Percentiles rank a stretch among this genome's conserved stretches.
phyloP scores from a whole-genome alignment of 208 protist species.

The Leishmania guyanensis region DNA sequence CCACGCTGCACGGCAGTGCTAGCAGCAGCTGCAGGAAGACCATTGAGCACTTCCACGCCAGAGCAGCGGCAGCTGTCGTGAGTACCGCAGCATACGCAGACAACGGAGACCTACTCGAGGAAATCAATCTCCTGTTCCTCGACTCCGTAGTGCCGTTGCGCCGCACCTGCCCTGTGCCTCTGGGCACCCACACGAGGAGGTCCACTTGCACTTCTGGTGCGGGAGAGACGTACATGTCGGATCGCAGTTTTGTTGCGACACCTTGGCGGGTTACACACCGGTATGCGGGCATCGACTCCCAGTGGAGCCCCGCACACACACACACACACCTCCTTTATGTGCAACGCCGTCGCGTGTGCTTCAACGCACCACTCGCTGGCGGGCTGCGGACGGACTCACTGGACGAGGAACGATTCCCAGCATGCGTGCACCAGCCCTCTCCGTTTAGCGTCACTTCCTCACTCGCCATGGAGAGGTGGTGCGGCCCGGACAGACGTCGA shows the following conservation, averaged over 20 bases:
- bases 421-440: background rate
- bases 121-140: background rate
- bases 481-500: background rate
- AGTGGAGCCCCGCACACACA: too few relatives aligned
- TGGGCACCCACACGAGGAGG: background rate
- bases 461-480: background rate
- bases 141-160: background rate
- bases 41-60: background rate
- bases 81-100: background rate
- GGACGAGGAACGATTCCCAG: too few relatives aligned
- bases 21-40: background rate
- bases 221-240: background rate
- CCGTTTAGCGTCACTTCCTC: background rate
- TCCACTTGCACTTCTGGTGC: background rate
- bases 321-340: too few relatives aligned
- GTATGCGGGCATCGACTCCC: background rate
- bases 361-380: too few relatives aligned
- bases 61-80: background rate
- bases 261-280: background rate
- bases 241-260: background rate
- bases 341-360: too few relatives aligned
- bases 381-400: too few relatives aligned
- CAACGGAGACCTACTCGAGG: background rate
- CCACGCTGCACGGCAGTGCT: background rate
- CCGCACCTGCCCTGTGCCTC: background rate